Evolutionary conservation across 164 flowering plant genomes (phyloP), one percentile per base, ranked within the genome.

Genomic region (Pachysandra terminalis): DNA sequence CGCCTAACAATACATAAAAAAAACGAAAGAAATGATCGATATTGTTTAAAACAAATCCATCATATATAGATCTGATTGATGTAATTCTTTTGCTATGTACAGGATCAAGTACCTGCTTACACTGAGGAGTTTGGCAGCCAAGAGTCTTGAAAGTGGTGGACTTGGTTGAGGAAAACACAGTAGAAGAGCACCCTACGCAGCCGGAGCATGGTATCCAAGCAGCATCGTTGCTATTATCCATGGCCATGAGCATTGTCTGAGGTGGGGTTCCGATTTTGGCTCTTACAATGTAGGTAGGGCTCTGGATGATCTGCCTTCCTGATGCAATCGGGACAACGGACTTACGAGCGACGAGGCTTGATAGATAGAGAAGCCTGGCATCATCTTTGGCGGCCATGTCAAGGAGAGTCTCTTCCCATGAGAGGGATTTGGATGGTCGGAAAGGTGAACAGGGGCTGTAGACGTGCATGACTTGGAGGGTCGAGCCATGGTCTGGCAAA

Each of bases 201-300:
- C 96, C 97, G 35, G 65, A 19, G 73, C 99, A 96, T 1, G 99
- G 99, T 0, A 96, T 3, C 97, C 94, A 92, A 14, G 97, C 93
- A 61, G 80, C 90, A 58, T 93, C 99, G 66, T 73, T 93, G 80
- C 97, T 87, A 32, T 85, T 93, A 60, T 96, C 99, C 75, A 96
- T 23, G 53, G 91, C 96, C 90, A 96, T 76, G 56, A 87, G 79
- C 75, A 96, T 0, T 23, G 83, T 70, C 77, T 96, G 97, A 3
- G 91, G 64, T 0, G 99, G 99, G 0, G 91, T 89, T 12, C 99
- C 98, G 35, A 96, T 71, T 40, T 78, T 80, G 5, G 78, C 90
- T 70, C 78, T 65, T 8, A 90, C 95, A 68, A 93, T 73, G 74
- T 90, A 95, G 57, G 86, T 90, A 5, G 97, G 82, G 75, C 83